phyloP scores from a whole-genome alignment of 495 filamentous ascomycete genomes.

The Aspergillus hancockii region DNA sequence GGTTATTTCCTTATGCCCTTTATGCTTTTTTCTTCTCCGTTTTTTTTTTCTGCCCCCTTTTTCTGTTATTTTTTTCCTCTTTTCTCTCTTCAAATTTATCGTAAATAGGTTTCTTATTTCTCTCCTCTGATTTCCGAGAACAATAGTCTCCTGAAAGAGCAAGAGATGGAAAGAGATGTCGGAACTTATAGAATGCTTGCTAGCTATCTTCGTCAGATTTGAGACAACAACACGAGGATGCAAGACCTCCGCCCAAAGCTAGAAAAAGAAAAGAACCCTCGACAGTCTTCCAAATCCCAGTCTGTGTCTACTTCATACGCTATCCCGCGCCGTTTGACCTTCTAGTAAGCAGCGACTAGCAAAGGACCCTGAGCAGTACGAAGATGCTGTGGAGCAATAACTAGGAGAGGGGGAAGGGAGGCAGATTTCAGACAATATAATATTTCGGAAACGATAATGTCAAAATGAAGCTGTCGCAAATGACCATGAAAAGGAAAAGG shows the following conservation, averaged over 20 bases:
- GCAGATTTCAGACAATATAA: slow-evolving; percentile 9
- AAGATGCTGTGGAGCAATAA: slow-evolving; percentile 5
- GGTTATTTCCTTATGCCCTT: background rate
- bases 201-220: slow-evolving; percentile 50
- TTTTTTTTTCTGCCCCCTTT: background rate
- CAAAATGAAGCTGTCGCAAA: background rate
- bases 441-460: background rate
- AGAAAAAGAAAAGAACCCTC: slow-evolving; percentile 23
- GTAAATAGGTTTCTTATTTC: slow-evolving; percentile 29
- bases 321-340: slow-evolving; percentile 21
- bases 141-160: slow-evolving; percentile 33
- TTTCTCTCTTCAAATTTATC: slow-evolving; percentile 23
- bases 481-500: background rate
- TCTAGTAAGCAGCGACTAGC: slow-evolving; percentile 23
- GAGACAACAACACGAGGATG: slow-evolving; percentile 40
- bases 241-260: slow-evolving; percentile 14
- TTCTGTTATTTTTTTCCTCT: slow-evolving; percentile 7
- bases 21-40: background rate
- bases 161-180: slow-evolving; percentile 46
- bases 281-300: slow-evolving; percentile 21
- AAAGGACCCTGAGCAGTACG: slow-evolving; percentile 14
- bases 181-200: slow-evolving; percentile 55
- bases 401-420: background rate
- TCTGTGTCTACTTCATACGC: slow-evolving; percentile 28
- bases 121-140: slow-evolving; percentile 31